Base-by-base conservation (phyloP, 1,139 yeast species). In the Geotrichum aggregatum region DNA sequence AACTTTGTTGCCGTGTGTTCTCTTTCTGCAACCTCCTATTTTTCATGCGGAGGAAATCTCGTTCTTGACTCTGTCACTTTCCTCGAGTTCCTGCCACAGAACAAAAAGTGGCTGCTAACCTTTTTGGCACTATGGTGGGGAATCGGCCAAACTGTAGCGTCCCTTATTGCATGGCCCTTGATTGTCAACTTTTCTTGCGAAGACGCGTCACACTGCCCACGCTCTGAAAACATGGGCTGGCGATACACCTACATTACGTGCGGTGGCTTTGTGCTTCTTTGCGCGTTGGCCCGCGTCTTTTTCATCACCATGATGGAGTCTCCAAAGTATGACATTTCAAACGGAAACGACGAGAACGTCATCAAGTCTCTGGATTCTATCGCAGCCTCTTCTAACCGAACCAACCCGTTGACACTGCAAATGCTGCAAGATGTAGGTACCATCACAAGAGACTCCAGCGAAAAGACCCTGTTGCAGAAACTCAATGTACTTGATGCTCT, bases 41-140 rank as follows among this genome's bases (percentile, higher is more conserved):
- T 62, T 40, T 59, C 55, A 19, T 66, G 64, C 16, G 85, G 85
- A 54, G 85, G 86, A 54, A 81, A 82, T 61, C 69, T 81, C 54
- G 83, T 79, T 1, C 69, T 80, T 36, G 86, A 82, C 65, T 78
- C 82, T 28, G 75, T 83, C 51, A 79, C 80, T 5, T 79, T 81
- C 59, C 67, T 82, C 52, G 86, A 82, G 61, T 79, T 73, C 58
- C 66, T 80, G 54, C 85, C 86, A 1, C 70, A 71, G 43, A 75
- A 74, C 48, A 69, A 75, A 59, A 82, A 79, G 60, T 79, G 76
- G 74, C 65, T 81, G 55, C 71, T 79, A 50, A 79, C 84, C 0
- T 69, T 78, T 35, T 72, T 80, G 71, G 84, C 85, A 6, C 68
- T 72, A 28, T 80, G 78, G 71, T 81, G 85, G 84, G 83, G 83